Evolutionary conservation across 139 green algal species (phyloP).

Genomic region (Diplosphaera chodatii): DNA sequence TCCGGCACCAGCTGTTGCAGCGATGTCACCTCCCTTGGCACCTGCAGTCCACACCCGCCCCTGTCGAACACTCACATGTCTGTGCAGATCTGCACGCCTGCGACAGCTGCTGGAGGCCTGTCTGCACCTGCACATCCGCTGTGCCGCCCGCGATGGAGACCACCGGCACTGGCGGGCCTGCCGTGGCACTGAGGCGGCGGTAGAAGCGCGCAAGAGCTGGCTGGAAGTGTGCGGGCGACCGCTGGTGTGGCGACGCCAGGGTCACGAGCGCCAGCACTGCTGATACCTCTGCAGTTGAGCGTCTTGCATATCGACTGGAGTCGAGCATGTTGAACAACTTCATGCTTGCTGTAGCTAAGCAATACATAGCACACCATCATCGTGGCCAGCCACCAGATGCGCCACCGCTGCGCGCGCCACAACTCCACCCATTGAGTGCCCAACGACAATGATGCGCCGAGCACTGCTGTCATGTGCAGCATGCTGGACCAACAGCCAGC

Average conservation of each 20-base stretch:
- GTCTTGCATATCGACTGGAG: too few relatives aligned
- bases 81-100: too few relatives aligned
- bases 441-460: slow-evolving; percentile 43
- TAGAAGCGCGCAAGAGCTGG: not conserved
- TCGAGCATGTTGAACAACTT: too few relatives aligned
- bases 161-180: not conserved
- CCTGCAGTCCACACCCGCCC: not conserved
- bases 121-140: not conserved
- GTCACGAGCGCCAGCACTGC: slow-evolving; percentile 33
- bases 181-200: not conserved
- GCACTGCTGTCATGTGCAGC: not conserved
- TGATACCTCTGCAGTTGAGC: slow-evolving; percentile 22
- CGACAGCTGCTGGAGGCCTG: not conserved
- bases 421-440: slow-evolving; percentile 71
- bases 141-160: not conserved
- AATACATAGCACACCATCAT: too few relatives aligned
- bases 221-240: slow-evolving; percentile 32
- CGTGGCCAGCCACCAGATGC: slow-evolving; percentile 34
- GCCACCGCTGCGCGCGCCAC: slow-evolving; percentile 32
- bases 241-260: slow-evolving; percentile 34
- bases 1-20: not conserved
- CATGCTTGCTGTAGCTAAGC: too few relatives aligned
- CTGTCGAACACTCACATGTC: too few relatives aligned
- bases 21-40: not conserved
- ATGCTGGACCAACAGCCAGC: slow-evolving; percentile 13